phyloP scores from a whole-genome alignment of 306 rosid species.

The Spatholobus suberectus region DNA sequence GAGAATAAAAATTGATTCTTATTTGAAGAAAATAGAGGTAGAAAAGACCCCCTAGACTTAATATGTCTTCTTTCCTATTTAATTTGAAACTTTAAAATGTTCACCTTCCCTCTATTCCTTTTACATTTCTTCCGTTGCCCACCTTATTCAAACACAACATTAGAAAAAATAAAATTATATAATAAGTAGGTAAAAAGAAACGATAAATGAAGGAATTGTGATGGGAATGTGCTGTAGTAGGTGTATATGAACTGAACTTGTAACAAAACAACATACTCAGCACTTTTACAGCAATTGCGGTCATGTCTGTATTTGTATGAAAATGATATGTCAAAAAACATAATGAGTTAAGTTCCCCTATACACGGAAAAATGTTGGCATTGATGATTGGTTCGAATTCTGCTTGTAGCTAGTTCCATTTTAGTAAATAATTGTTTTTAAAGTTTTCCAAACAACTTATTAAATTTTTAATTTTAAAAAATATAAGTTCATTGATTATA shows the following conservation, averaged over 20 bases:
- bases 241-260: slow-evolving; percentile 33
- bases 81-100: not conserved
- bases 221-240: slow-evolving; percentile 12
- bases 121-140: not conserved
- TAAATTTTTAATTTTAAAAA: not conserved
- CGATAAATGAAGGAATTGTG: not conserved
- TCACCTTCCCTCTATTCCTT: not conserved
- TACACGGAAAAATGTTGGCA: slow-evolving; percentile 25
- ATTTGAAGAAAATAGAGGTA: not conserved
- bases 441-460: not conserved
- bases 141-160: not conserved
- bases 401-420: not conserved
- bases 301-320: slow-evolving; percentile 36
- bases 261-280: not conserved
- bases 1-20: not conserved
- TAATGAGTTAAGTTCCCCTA: slow-evolving; percentile 21
- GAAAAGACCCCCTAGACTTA: not conserved
- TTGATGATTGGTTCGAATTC: not conserved
- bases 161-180: no score
- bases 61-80: not conserved
- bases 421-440: not conserved
- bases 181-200: not conserved
- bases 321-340: slow-evolving; percentile 38
- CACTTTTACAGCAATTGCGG: slow-evolving; percentile 30
- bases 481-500: not conserved